These are phyloP conservation scores for Lupinus albus DNA, from an alignment of 306 rosid genomes.

Conservation along the genomic window DNA sequence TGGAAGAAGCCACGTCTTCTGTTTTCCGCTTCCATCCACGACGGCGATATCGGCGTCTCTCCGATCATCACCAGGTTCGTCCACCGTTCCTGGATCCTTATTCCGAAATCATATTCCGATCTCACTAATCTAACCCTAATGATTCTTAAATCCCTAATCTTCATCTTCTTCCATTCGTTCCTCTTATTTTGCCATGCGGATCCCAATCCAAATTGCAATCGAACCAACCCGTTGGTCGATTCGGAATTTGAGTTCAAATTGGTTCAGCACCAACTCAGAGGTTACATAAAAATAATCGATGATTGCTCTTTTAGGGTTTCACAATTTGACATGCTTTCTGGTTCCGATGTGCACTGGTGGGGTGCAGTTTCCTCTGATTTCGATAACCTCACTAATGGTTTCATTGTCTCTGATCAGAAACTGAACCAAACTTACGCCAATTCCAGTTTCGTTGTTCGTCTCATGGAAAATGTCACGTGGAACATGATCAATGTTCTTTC, in stretches of 20 bases:
- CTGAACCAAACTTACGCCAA: slow-evolving; percentile 63
- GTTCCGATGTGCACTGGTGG: slow-evolving; percentile 82
- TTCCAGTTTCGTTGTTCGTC: slow-evolving; percentile 56
- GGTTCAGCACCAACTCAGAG: slow-evolving; percentile 90
- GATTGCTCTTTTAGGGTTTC: slow-evolving; percentile 88
- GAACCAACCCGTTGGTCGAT: slow-evolving; percentile 48
- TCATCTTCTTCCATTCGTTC: not conserved
- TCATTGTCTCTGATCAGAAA: slow-evolving; percentile 57
- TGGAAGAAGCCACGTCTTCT: not conserved
- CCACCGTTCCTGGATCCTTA: slow-evolving; percentile 34
- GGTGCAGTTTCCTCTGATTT: slow-evolving; percentile 55
- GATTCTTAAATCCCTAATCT: slow-evolving; percentile 57
- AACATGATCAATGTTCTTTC: slow-evolving; percentile 70
- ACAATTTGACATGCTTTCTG: slow-evolving; percentile 78
- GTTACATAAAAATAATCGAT: slow-evolving; percentile 57
- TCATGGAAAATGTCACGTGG: slow-evolving; percentile 67
- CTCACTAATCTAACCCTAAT: slow-evolving; percentile 54
- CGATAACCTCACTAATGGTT: slow-evolving; percentile 62
- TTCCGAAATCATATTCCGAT: slow-evolving; percentile 34
- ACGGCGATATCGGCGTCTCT: slow-evolving; percentile 40
- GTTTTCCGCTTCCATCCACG: slow-evolving; percentile 20
- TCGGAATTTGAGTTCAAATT: slow-evolving; percentile 59
- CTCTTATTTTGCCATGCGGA: slow-evolving; percentile 54
- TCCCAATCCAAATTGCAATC: slow-evolving; percentile 54
- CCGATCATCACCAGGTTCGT: slow-evolving; percentile 36